Percentiles rank a stretch among this genome's conserved stretches.
These are phyloP conservation scores for Russula brevipes DNA, from an alignment of 768 basidiomycete genomes.

Conservation along the genomic window DNA sequence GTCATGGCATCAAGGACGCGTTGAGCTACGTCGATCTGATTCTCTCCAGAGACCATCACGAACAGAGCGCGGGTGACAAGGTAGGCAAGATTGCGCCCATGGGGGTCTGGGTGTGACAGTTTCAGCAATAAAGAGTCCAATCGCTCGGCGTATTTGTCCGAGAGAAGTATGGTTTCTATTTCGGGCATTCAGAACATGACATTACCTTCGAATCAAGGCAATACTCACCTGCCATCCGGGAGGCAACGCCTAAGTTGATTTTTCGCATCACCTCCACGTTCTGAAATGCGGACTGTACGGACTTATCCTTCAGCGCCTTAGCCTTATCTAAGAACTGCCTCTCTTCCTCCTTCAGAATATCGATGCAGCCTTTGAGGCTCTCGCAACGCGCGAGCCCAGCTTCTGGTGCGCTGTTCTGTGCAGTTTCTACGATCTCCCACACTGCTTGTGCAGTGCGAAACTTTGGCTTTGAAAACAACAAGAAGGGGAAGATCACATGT, in stretches of 20 bases:
- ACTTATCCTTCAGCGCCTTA: conserved; percentile 30
- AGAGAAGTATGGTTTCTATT: conserved; percentile 60
- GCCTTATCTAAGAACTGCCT: conserved; percentile 30
- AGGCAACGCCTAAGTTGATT: conserved; percentile 51
- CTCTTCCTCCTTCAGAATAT: conserved; percentile 37
- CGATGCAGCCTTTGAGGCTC: conserved; percentile 53
- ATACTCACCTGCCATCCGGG: conserved; percentile 59
- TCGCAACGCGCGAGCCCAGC: conserved; percentile 33
- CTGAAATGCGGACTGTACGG: conserved; percentile 23
- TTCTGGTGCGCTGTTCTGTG: conserved; percentile 27
- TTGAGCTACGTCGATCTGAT: conserved; percentile 51
- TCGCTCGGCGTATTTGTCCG: conserved; percentile 41
- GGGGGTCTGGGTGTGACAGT: conserved; percentile 44
- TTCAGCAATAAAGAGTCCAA: conserved; percentile 48
- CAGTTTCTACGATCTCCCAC: conserved; percentile 62
- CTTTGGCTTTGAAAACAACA: conserved; percentile 68
- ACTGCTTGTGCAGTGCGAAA: conserved; percentile 59
- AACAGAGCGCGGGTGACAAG: conserved; percentile 62
- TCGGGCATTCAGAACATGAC: neutral
- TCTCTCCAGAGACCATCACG: conserved; percentile 48
- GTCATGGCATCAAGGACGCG: conserved; percentile 45
- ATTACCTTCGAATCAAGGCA: neutral
- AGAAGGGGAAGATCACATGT: conserved; percentile 61
- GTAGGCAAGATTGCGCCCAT: conserved; percentile 54
- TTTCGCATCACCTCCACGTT: conserved; percentile 42